phyloP scores from a whole-genome alignment of 805 yeast genomes.

The Starmerella bombicola region DNA sequence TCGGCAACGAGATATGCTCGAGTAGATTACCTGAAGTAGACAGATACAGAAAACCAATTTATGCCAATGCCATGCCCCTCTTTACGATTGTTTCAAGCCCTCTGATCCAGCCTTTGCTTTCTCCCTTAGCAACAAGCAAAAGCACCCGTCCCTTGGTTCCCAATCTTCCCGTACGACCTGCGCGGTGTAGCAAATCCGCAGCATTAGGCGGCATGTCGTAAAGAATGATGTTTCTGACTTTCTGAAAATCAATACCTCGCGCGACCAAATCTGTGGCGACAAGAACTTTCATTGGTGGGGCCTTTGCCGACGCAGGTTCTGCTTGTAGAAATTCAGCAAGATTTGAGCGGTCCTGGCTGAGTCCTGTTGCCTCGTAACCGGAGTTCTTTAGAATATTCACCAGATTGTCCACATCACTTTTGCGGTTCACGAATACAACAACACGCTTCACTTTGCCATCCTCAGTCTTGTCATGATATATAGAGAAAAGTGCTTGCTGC shows the following conservation, averaged over 20 bases:
- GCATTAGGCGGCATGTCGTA: slow-evolving; percentile 79
- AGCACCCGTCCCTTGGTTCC: slow-evolving; percentile 80
- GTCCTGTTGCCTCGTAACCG: slow-evolving; percentile 50
- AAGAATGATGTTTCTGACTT: slow-evolving; percentile 66
- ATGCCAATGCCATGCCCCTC: slow-evolving; percentile 28
- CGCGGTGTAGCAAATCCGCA: slow-evolving; percentile 77
- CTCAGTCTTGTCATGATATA: slow-evolving; percentile 73
- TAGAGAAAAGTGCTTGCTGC: slow-evolving; percentile 79
- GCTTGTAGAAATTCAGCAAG: slow-evolving; percentile 44
- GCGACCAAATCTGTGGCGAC: slow-evolving; percentile 83
- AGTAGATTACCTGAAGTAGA: too few species aligned
- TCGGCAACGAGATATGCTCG: too few species aligned
- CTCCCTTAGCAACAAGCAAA: slow-evolving; percentile 54
- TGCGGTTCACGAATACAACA: slow-evolving; percentile 72
- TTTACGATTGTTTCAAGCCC: slow-evolving; percentile 63
- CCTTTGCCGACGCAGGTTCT: slow-evolving; percentile 10
- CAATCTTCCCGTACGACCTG: slow-evolving; percentile 92
- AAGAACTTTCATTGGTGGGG: slow-evolving; percentile 35
- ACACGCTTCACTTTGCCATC: slow-evolving; percentile 63
- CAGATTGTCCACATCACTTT: slow-evolving; percentile 47
- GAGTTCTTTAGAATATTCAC: slow-evolving; percentile 42
- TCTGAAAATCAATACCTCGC: slow-evolving; percentile 77
- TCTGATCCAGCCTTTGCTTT: slow-evolving; percentile 66
- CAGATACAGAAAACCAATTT: too few species aligned
- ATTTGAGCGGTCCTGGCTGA: slow-evolving; percentile 36